These are phyloP conservation scores for Heterobasidion parviporum DNA, from an alignment of 1,284 basidiomycete species.

Conservation along the genomic window DNA sequence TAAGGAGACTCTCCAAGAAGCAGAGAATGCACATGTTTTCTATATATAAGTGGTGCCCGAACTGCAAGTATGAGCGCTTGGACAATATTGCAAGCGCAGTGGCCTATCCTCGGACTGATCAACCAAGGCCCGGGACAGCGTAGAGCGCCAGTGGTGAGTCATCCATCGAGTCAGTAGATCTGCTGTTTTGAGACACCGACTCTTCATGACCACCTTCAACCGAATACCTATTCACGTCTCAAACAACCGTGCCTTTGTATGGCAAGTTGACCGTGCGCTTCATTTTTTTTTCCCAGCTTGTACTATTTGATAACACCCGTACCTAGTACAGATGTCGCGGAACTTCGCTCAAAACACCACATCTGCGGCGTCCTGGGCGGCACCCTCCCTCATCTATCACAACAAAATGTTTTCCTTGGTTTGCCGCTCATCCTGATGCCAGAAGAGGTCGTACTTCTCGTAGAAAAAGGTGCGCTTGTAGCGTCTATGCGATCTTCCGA, in stretches of 20 bases:
- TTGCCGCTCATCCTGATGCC: conserved; percentile 82
- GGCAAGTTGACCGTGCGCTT: conserved; percentile 12
- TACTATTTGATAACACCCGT: neutral
- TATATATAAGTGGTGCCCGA: too few species aligned
- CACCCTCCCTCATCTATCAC: conserved; percentile 89
- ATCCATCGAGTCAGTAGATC: too few species aligned
- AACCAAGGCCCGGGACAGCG: too few species aligned
- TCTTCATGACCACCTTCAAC: neutral
- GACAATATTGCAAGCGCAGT: too few species aligned
- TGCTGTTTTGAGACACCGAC: too few species aligned
- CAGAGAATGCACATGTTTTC: too few species aligned
- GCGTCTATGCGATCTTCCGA: neutral
- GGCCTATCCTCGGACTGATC: too few species aligned
- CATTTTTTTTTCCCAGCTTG: neutral
- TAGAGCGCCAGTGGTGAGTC: too few species aligned
- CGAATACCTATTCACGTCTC: conserved; percentile 13
- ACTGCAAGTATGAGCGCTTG: too few species aligned
- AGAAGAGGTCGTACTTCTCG: conserved; percentile 86
- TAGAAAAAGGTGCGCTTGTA: conserved; percentile 58
- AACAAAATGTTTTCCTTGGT: conserved; percentile 96
- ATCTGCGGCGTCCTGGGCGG: conserved; percentile 85
- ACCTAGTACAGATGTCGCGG: conserved; percentile 58
- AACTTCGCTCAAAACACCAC: conserved; percentile 69
- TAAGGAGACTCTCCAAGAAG: too few species aligned
- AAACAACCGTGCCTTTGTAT: conserved; percentile 13